phyloP scores from a whole-genome alignment of 2,329 filamentous ascomycete species.

The Fusarium sp. region DNA sequence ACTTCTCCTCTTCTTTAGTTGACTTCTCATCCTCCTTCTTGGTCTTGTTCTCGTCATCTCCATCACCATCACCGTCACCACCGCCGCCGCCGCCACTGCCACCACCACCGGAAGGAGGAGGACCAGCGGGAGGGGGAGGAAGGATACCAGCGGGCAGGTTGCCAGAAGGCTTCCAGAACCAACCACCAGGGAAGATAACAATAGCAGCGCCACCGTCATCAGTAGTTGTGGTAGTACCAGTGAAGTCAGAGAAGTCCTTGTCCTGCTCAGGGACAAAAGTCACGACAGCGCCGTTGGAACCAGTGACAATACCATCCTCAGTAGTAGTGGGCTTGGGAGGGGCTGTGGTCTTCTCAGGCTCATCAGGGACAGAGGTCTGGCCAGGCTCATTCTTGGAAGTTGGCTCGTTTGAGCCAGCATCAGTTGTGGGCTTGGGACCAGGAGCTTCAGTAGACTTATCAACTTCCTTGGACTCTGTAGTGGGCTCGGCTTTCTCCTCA shows the following conservation, averaged over 20 bases:
- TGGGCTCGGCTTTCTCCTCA: background rate
- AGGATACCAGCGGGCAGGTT: background rate
- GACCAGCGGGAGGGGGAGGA: background rate
- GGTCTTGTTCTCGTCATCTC: background rate
- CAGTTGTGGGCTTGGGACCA: background rate
- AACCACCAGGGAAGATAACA: conserved; percentile 8
- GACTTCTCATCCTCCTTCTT: conserved; percentile 12
- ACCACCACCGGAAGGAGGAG: background rate
- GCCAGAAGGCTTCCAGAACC: conserved; percentile 18
- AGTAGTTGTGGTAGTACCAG: conserved; percentile 12
- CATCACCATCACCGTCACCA: background rate
- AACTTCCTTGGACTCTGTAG: background rate
- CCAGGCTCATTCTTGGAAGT: background rate
- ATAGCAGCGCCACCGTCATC: conserved; percentile 13
- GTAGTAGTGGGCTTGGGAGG: background rate
- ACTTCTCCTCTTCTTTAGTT: background rate
- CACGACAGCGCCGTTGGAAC: conserved; percentile 2
- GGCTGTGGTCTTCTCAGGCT: conserved; percentile 8
- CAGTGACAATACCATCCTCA: conserved; percentile 8
- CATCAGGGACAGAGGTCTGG: background rate
- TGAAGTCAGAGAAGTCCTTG: conserved; percentile 10
- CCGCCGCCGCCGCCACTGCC: background rate
- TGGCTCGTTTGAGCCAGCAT: background rate
- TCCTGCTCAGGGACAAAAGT: conserved; percentile 13
- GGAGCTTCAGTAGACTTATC: background rate